Conservation (phyloP, 768 basidiomycete genomes). For the Lentinula sp. region DNA sequence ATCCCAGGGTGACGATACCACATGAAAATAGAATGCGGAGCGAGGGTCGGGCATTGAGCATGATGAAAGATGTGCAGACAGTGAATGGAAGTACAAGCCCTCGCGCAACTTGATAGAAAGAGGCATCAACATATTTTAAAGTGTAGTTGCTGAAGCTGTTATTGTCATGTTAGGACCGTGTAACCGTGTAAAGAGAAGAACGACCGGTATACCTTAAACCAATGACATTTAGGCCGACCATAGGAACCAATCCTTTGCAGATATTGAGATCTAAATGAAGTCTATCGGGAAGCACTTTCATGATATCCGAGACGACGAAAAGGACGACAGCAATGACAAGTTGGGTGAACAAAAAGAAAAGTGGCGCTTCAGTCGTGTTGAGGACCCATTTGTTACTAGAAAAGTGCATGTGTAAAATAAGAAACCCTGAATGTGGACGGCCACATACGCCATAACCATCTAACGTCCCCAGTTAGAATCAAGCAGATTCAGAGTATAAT, state of each 20-base stretch:
- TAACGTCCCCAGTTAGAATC: slow-evolving; percentile 18
- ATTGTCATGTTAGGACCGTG: not conserved
- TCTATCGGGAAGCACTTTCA: slow-evolving; percentile 63
- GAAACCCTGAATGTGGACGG: slow-evolving; percentile 1
- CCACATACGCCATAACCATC: slow-evolving; percentile 85
- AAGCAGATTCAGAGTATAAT: not conserved
- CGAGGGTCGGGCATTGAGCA: slow-evolving; percentile 75
- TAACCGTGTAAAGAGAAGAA: not conserved
- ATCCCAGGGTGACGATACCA: slow-evolving; percentile 81
- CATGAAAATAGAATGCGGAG: slow-evolving; percentile 70
- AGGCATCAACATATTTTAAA: slow-evolving; percentile 90
- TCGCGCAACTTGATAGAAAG: slow-evolving; percentile 93
- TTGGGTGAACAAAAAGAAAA: slow-evolving; percentile 65
- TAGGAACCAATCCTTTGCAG: slow-evolving; percentile 69
- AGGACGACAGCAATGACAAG: slow-evolving; percentile 60
- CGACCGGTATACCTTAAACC: slow-evolving; percentile 60
- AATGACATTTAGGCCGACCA: slow-evolving; percentile 72
- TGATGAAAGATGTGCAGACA: slow-evolving; percentile 75
- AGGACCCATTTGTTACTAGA: slow-evolving; percentile 67
- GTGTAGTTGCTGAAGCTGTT: slow-evolving; percentile 83
- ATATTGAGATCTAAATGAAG: slow-evolving; percentile 58
- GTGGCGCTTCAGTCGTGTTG: slow-evolving; percentile 45
- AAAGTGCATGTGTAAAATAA: not conserved
- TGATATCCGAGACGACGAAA: slow-evolving; percentile 47
- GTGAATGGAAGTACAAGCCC: slow-evolving; percentile 94